Percentiles rank a stretch among this genome's conserved stretches.
Evolutionary conservation across 192 early-diverging fungal species (phyloP).

Genomic region (Oehlia diaphana): DNA sequence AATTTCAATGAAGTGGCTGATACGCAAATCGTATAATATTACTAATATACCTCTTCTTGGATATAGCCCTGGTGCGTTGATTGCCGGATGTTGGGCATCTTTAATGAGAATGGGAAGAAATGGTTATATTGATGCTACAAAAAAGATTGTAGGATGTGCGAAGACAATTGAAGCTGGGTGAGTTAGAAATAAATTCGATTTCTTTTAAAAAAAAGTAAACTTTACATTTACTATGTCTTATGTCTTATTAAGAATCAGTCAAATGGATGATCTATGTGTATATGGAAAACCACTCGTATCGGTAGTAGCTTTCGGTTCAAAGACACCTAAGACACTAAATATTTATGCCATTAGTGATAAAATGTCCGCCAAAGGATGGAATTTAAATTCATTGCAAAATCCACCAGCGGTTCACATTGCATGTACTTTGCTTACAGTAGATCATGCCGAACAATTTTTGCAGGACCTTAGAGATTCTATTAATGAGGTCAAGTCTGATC

Average conservation of each 20-base stretch:
- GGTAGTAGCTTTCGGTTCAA: constrained; percentile 82
- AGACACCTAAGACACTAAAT: constrained; percentile 67
- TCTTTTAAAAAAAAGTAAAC: background rate
- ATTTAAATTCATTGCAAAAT: constrained; percentile 84
- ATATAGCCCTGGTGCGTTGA: constrained; percentile 77
- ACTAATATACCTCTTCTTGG: background rate
- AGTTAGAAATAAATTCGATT: background rate
- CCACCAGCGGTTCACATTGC: constrained; percentile 89
- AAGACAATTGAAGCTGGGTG: constrained; percentile 51
- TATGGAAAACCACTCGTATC: constrained; percentile 81
- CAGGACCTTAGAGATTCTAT: constrained; percentile 78
- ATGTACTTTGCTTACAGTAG: constrained; percentile 79
- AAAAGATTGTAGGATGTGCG: constrained; percentile 66
- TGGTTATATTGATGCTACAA: constrained; percentile 84
- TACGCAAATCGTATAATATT: background rate
- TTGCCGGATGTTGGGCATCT: constrained; percentile 96
- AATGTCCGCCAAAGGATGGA: constrained; percentile 81
- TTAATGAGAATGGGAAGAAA: constrained; percentile 83
- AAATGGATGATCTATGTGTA: constrained; percentile 69
- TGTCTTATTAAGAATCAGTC: constrained; percentile 40
- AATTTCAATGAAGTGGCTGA: constrained; percentile 7
- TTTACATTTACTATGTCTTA: background rate
- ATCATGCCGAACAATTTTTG: constrained; percentile 70
- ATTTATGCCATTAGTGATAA: constrained; percentile 85
- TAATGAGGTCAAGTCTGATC: constrained; percentile 63